These are phyloP conservation scores for Aureobasidium sp. DNA, from an alignment of 2,329 filamentous ascomycete species.

Conservation along the genomic window DNA sequence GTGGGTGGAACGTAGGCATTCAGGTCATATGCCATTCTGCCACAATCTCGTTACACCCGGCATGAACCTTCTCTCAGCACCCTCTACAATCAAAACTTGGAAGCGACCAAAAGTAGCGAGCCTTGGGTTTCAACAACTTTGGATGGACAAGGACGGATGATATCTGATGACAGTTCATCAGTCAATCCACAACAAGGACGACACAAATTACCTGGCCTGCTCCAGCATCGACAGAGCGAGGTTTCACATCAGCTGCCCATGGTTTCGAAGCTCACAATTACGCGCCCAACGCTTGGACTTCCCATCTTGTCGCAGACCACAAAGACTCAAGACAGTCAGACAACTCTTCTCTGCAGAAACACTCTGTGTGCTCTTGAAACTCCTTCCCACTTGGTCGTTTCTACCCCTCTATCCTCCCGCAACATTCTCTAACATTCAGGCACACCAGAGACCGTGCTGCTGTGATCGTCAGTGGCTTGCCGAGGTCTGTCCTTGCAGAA, in stretches of 20 bases:
- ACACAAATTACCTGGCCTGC: not conserved
- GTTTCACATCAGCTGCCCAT: not conserved
- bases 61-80: not conserved
- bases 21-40: slow-evolving; percentile 32
- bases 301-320: not conserved
- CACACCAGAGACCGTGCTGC: not conserved
- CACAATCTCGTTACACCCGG: not conserved
- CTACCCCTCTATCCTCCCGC: not conserved
- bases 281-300: not conserved
- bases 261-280: slow-evolving; percentile 1
- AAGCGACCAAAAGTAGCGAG: not conserved
- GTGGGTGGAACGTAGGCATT: slow-evolving; percentile 27
- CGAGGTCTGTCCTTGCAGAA: slow-evolving; percentile 3
- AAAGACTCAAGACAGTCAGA: no score
- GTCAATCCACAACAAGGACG: not conserved
- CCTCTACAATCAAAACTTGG: not conserved
- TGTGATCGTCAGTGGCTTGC: not conserved
- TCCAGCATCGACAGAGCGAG: not conserved
- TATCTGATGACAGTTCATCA: not conserved
- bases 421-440: not conserved
- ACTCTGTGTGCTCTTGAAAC: not conserved
- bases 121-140: not conserved
- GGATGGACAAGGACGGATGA: not conserved
- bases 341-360: not conserved
- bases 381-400: not conserved